These are phyloP conservation scores for Albizia julibrissin DNA, from an alignment of 306 rosid genomes.

Conservation along the genomic window DNA sequence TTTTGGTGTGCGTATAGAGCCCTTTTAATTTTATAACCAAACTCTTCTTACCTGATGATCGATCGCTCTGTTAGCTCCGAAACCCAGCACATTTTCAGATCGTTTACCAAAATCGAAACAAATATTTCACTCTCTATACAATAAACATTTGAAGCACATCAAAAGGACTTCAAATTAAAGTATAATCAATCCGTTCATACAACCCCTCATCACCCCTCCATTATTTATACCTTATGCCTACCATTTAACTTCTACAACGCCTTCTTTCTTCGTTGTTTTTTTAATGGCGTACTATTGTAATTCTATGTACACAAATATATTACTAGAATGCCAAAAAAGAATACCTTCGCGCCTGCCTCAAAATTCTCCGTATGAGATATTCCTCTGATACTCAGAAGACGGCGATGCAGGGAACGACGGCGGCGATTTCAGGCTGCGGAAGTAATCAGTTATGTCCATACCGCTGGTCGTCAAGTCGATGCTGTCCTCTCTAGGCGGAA, in stretches of 20 bases:
- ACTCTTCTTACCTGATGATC: too few species aligned
- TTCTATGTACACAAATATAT: constrained; percentile 44
- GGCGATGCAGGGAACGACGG: constrained; percentile 70
- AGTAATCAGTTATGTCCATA: constrained; percentile 52
- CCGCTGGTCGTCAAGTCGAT: neutral
- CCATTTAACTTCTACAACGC: constrained; percentile 28
- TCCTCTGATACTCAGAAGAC: constrained; percentile 34
- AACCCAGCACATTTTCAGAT: neutral
- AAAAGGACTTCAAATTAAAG: constrained; percentile 26
- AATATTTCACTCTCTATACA: neutral
- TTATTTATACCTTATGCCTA: constrained; percentile 9
- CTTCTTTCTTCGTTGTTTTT: constrained; percentile 9
- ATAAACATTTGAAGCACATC: neutral
- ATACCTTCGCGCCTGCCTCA: constrained; percentile 35
- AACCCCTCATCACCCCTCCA: constrained; percentile 20
- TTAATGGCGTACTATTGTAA: constrained; percentile 38
- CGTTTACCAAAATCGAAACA: neutral
- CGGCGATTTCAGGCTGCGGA: constrained; percentile 51
- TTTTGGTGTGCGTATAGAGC: too few species aligned
- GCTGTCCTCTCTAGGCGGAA: constrained; percentile 58
- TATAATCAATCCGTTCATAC: constrained; percentile 34
- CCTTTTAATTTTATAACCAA: too few species aligned
- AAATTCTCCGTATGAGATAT: constrained; percentile 51
- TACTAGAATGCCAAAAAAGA: constrained; percentile 10
- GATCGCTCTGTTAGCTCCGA: neutral